These are phyloP conservation scores for Aschersonia sp. DNA, from an alignment of 2,329 filamentous ascomycete genomes.

Conservation along the genomic window DNA sequence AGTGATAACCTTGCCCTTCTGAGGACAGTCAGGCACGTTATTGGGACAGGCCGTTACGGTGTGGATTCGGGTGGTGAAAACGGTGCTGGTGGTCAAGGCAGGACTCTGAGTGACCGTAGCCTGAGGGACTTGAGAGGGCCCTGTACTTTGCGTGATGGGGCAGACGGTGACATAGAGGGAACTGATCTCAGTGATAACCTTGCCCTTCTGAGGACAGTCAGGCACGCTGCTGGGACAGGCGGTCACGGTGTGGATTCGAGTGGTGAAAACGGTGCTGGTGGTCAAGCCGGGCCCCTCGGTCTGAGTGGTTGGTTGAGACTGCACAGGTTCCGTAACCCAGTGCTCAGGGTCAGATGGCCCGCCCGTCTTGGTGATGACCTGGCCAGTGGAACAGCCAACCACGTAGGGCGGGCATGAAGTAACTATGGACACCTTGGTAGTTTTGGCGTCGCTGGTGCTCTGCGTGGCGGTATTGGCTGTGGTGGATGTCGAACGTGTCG, in stretches of 20 bases:
- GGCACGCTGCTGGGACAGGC: conserved; percentile 31
- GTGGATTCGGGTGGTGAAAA: conserved; percentile 37
- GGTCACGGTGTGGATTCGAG: conserved; percentile 36
- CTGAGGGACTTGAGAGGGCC: conserved; percentile 6
- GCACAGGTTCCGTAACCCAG: background rate
- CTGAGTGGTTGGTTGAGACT: background rate
- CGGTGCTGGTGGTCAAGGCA: conserved; percentile 15
- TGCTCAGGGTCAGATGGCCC: background rate
- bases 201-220: conserved; percentile 18
- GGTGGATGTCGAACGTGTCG: conserved; percentile 1
- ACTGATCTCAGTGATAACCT: conserved; percentile 24
- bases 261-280: conserved; percentile 23
- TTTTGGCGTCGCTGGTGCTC: background rate
- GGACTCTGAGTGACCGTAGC: conserved; percentile 6
- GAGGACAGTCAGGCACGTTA: conserved; percentile 32
- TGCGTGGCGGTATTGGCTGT: background rate
- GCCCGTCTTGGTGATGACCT: conserved; percentile 1
- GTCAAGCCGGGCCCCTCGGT: background rate
- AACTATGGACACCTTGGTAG: background rate
- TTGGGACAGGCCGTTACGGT: conserved; percentile 41
- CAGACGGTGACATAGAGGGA: conserved; percentile 27
- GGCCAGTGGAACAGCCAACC: background rate
- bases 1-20: conserved; percentile 16
- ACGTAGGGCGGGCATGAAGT: background rate
- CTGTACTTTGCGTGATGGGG: background rate